Percentiles rank a stretch among this genome's conserved stretches.
Evolutionary conservation across 345 rosid genomes (phyloP).

Genomic region (Euphorbia tirucalli): DNA sequence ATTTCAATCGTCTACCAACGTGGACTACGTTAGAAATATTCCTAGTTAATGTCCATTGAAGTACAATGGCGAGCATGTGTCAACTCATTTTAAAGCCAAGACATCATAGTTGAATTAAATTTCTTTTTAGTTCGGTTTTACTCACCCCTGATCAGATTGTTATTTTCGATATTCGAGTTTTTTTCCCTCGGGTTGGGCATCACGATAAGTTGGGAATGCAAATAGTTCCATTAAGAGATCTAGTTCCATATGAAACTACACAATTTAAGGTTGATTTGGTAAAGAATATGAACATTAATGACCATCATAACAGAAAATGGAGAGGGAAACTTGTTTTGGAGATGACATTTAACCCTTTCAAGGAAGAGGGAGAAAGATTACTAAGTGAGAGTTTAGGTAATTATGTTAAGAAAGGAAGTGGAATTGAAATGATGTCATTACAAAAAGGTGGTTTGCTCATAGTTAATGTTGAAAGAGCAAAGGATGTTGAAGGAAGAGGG

Average conservation of each 20-base stretch:
- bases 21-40: too few species aligned
- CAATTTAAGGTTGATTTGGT: conserved; percentile 36
- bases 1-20: too few species aligned
- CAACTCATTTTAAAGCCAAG: too few species aligned
- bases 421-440: background rate
- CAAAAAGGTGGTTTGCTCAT: conserved; percentile 39
- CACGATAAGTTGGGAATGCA: conserved; percentile 61
- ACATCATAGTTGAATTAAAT: too few species aligned
- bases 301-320: conserved; percentile 37
- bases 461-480: conserved; percentile 39
- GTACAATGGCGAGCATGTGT: too few species aligned
- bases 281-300: conserved; percentile 37
- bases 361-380: conserved; percentile 29
- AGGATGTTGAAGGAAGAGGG: conserved; percentile 47
- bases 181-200: conserved; percentile 41
- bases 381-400: conserved; percentile 19
- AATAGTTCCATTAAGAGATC: conserved; percentile 36
- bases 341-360: conserved; percentile 41
- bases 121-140: too few species aligned
- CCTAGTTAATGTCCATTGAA: too few species aligned
- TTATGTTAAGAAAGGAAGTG: conserved; percentile 11
- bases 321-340: conserved; percentile 46
- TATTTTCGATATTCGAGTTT: too few species aligned
- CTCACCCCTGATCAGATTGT: background rate
- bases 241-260: conserved; percentile 32